Evolutionary conservation across 83 land plant species (phyloP), one percentile per base, ranked within the genome.

Genomic region (Thuja plicata): DNA sequence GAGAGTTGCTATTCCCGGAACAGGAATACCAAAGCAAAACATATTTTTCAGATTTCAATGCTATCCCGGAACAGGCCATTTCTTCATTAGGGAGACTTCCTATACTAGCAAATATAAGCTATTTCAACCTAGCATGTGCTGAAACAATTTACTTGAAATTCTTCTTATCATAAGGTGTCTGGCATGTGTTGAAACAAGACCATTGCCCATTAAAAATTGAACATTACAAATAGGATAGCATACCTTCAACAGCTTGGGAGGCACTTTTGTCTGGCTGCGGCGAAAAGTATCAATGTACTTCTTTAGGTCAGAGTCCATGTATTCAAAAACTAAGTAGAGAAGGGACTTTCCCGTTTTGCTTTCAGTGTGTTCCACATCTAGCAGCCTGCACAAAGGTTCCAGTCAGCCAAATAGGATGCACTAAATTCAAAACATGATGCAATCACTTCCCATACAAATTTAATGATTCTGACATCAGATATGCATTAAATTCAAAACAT

Each of bases 281-380:
- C 97, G 94, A 87, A 90, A 93, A 30, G 89, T 80, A 13, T 95
- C 90, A 52, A 98, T 95, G 88, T 62, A 97, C 88, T 97, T 98
- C 96, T 98, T 97, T 11, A 97, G 96, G 90, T 98, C 99, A 30
- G 97, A 92, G 90, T 98, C 99, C 94, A 98, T 95, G 92, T 90
- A 98, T 89, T 98, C 99, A 87, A 98, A 98, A 19, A 97, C 99
- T 89, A 98, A 88, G 83, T 97, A 98, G 7, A 98, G 92, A n/a
- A 96, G 92, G 2, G 97, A 94, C 91, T 95, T 95, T 41, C 95
- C 95, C 62, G 89, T 90, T 46, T 97, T 98, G 87, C 95, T 96
- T 88, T 91, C 91, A 3, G 94, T 94, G 88, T 97, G 99, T 88
- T 96, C 97, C n/a, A 98, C 96, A 89, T 96, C 96, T 88, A 97